Evolutionary conservation across 1,284 basidiomycete species (phyloP), one percentile per base, ranked within the genome.

Genomic region (Ustilago nuda): DNA sequence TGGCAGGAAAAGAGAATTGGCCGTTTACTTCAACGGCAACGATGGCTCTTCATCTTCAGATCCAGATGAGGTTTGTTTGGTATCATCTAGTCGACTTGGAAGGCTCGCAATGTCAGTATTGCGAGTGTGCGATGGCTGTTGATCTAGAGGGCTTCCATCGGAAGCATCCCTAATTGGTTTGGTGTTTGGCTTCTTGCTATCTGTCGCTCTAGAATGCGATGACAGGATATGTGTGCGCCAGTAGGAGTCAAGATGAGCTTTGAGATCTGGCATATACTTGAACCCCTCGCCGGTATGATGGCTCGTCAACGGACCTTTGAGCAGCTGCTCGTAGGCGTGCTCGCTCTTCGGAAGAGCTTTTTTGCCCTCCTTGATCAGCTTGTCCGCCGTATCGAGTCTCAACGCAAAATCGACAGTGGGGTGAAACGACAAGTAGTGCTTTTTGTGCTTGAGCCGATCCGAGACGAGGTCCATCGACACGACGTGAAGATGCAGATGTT

Each of bases 381-480:
- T 13, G 27, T 73, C 67, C 12, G 56, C 59, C 0, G 93, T 90
- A 39, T 90, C 88, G 4, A 97, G 87, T 61, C 91, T 89, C 0
- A 98, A 82, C 86, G 97, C 98, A 87, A 95, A 98, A 0, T 94
- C 95, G 13, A 90, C 88, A 35, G 89, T 89, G 0, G 95, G 96
- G 79, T 93, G 91, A 87, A 98, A 99, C 2, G 94, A 94, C 84
- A 96, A 94, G 87, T 94, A 94, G 81, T 98, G 83, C 61, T 82
- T 95, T 88, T 97, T 98, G 72, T 89, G 90, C 87, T 96, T 98
- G 87, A 98, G 87, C 41, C 88, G 87, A 2, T 90, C 88, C 0
- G 92, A 92, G 56, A 90, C 89, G 19, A 97, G 87, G 84, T 99
- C 95, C 23, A 89, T 88, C 0, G 94, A 96, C 33, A 98, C 88